A percentile compares a stretch with the other conserved stretches of the same genome.
phyloP scores from a whole-genome alignment of 1,284 basidiomycete genomes.

The Porphyrellus sp. region DNA sequence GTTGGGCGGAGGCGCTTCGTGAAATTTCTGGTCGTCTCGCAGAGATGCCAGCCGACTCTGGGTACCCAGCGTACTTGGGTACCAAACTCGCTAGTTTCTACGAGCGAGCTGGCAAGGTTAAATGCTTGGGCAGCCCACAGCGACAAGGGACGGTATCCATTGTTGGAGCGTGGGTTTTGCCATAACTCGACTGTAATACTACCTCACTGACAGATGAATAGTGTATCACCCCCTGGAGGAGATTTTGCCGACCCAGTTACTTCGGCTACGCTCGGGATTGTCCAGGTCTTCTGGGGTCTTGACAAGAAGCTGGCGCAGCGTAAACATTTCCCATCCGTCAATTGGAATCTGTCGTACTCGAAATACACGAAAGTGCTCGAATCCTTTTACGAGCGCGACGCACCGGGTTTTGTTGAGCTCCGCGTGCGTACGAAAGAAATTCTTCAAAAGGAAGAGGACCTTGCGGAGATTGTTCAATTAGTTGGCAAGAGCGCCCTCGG shows the following conservation, averaged over 20 bases:
- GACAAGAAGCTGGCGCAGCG: constrained; percentile 97
- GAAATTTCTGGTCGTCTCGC: constrained; percentile 99
- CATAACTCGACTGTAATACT: background rate
- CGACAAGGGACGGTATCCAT: constrained; percentile 95
- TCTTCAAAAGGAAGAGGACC: constrained; percentile 96
- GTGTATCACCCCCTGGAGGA: constrained; percentile 97
- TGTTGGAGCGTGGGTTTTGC: constrained; percentile 86
- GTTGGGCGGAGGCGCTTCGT: constrained; percentile 99
- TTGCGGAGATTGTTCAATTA: constrained; percentile 98
- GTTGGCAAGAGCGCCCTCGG: constrained; percentile 98
- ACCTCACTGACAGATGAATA: constrained; percentile 34
- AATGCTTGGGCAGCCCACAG: constrained; percentile 86
- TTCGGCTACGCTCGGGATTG: constrained; percentile 94
- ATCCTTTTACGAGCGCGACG: constrained; percentile 86
- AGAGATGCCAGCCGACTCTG: constrained; percentile 99
- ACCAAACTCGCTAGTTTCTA: constrained; percentile 98
- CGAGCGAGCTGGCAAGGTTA: constrained; percentile 97
- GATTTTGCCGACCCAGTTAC: constrained; percentile 99
- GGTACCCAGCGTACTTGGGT: constrained; percentile 95
- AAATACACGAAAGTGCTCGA: constrained; percentile 97
- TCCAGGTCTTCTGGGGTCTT: constrained; percentile 97
- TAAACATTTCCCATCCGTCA: constrained; percentile 98
- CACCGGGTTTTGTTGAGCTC: constrained; percentile 91
- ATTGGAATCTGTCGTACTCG: constrained; percentile 98
- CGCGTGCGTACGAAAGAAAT: constrained; percentile 94